Conservation (phyloP, 345 rosid genomes). For the Theobroma cacao region DNA sequence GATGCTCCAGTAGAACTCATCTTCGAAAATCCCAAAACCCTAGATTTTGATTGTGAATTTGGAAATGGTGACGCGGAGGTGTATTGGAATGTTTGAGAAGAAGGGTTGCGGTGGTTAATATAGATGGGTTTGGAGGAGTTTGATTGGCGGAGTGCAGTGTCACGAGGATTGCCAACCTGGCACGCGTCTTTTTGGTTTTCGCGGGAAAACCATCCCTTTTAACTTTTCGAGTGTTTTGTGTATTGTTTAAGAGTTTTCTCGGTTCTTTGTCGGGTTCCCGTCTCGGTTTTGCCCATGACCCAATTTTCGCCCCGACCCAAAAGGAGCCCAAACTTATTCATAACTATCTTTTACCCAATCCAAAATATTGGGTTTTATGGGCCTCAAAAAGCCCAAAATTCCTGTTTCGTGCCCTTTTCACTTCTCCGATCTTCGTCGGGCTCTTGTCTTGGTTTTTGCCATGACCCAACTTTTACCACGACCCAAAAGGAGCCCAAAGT, state of each 20-base stretch:
- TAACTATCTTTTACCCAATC: no score
- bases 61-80: background rate
- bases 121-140: background rate
- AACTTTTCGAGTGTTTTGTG: background rate
- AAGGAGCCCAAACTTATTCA: no score
- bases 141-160: constrained; percentile 24
- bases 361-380: no score
- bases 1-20: constrained; percentile 60
- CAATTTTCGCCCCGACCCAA: no score
- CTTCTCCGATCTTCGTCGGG: no score
- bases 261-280: background rate
- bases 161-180: constrained; percentile 52
- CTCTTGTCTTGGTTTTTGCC: no score
- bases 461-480: no score
- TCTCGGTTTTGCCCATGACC: background rate
- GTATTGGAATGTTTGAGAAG: background rate
- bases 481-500: no score
- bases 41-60: background rate
- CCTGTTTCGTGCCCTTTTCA: no score
- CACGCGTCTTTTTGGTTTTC: constrained; percentile 1
- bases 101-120: constrained; percentile 9
- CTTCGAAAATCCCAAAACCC: constrained; percentile 16
- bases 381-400: no score
- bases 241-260: background rate
- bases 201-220: constrained; percentile 32